Conservation (phyloP, 306 rosid species). For the Lathyrus aphaca region DNA sequence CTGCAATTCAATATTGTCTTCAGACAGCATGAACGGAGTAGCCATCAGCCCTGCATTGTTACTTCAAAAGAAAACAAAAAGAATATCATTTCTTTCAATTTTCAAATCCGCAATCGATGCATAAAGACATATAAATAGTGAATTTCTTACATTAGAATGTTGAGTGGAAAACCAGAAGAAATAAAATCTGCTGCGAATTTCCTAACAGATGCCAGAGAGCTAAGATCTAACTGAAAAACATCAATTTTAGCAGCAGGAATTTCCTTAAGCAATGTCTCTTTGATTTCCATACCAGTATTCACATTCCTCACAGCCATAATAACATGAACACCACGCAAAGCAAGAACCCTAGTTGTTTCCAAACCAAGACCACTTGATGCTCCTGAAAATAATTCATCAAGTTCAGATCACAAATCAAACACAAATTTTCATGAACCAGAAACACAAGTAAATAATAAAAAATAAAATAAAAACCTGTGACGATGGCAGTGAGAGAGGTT, state of each 20-base stretch:
- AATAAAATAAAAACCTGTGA: constrained; percentile 58
- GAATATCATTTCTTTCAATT: constrained; percentile 22
- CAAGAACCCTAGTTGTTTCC: constrained; percentile 75
- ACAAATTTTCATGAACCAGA: neutral
- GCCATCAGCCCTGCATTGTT: constrained; percentile 92
- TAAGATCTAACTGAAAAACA: constrained; percentile 74
- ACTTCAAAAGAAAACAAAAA: constrained; percentile 50
- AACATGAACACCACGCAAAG: constrained; percentile 75
- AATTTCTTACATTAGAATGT: constrained; percentile 64
- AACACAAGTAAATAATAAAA: neutral
- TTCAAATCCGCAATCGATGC: constrained; percentile 23
- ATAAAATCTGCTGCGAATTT: constrained; percentile 66
- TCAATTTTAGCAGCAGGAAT: constrained; percentile 62
- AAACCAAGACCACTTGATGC: constrained; percentile 85
- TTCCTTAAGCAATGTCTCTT: constrained; percentile 53
- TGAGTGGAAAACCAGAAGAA: constrained; percentile 69
- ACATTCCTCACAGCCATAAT: constrained; percentile 84
- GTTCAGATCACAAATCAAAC: neutral
- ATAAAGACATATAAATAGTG: neutral
- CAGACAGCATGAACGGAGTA: constrained; percentile 68
- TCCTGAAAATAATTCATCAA: constrained; percentile 51
- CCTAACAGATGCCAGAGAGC: constrained; percentile 73
- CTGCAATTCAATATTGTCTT: constrained; percentile 75
- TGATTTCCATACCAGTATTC: constrained; percentile 52
- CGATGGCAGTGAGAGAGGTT: constrained; percentile 67